phyloP scores from a whole-genome alignment of 768 basidiomycete species.

The Lactarius tabidus region DNA sequence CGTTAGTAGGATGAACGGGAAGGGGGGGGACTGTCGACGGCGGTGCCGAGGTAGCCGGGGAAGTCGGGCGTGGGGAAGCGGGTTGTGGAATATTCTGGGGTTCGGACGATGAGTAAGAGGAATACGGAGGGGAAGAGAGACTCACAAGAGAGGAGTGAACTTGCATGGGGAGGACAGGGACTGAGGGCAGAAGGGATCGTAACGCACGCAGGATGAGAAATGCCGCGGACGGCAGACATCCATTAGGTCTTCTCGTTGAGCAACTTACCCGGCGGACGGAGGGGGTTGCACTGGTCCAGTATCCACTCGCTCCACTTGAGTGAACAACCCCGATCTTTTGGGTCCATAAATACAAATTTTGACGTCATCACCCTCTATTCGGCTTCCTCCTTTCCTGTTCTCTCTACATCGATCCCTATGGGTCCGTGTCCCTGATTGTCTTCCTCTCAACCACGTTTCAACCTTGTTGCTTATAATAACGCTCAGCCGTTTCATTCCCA shows the following conservation, averaged over 20 bases:
- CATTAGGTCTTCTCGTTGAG: constrained; percentile 8
- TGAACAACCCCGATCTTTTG: constrained; percentile 21
- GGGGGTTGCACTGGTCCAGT: constrained; percentile 2
- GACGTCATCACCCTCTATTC: constrained; percentile 25
- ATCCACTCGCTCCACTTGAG: constrained; percentile 23
- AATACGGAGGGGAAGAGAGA: not conserved
- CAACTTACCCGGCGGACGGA: constrained; percentile 13
- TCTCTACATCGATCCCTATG: too few relatives aligned
- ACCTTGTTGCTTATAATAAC: not conserved
- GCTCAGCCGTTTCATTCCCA: not conserved
- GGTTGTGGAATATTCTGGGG: constrained; percentile 8
- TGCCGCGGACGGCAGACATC: constrained; percentile 19
- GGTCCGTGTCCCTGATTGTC: not conserved
- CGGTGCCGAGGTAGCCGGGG: not conserved
- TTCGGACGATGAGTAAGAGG: constrained; percentile 6
- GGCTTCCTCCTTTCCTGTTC: not conserved
- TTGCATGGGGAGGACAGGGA: constrained; percentile 18
- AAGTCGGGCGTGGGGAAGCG: constrained; percentile 13
- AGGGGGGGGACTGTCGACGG: constrained; percentile 11
- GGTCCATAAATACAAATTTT: constrained; percentile 8
- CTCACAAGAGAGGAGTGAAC: constrained; percentile 17
- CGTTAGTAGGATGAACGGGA: constrained; percentile 49
- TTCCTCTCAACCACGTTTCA: not conserved
- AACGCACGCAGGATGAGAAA: constrained; percentile 15
- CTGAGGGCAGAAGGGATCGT: constrained; percentile 11